Percentiles rank a stretch among this genome's conserved stretches.
Evolutionary conservation across 352 stramenopile species (phyloP).

Genomic region (Globisporangium iwayamae): DNA sequence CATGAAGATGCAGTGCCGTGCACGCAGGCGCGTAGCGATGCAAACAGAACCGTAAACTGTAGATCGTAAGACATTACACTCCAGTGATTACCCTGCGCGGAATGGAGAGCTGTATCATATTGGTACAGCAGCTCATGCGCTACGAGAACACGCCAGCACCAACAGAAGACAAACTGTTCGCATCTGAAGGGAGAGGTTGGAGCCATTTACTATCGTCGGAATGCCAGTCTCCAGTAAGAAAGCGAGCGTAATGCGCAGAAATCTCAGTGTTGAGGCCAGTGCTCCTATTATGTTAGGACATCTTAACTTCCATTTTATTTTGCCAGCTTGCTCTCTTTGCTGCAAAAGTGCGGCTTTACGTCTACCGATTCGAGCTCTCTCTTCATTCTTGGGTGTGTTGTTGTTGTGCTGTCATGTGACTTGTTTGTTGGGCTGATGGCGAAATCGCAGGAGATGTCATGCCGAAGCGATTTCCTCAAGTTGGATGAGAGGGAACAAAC

Average conservation of each 20-base stretch:
- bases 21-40: neutral
- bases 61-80: no score
- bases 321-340: neutral
- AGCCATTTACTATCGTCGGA: neutral
- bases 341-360: neutral
- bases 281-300: neutral
- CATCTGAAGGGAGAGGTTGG: neutral
- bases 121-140: neutral
- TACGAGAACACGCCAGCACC: neutral
- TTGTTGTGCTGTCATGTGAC: neutral
- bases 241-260: neutral
- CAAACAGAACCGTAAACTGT: no score
- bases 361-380: neutral
- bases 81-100: neutral
- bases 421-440: neutral
- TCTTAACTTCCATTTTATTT: neutral
- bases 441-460: neutral
- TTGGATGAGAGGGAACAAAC: no score
- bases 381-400: neutral
- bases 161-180: neutral
- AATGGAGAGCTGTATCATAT: neutral
- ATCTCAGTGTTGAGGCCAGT: neutral
- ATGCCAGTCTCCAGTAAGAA: neutral
- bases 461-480: neutral
- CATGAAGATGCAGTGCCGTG: neutral